Evolutionary conservation across 805 yeast genomes (phyloP).

Genomic region (Kodamaea sagamina): DNA sequence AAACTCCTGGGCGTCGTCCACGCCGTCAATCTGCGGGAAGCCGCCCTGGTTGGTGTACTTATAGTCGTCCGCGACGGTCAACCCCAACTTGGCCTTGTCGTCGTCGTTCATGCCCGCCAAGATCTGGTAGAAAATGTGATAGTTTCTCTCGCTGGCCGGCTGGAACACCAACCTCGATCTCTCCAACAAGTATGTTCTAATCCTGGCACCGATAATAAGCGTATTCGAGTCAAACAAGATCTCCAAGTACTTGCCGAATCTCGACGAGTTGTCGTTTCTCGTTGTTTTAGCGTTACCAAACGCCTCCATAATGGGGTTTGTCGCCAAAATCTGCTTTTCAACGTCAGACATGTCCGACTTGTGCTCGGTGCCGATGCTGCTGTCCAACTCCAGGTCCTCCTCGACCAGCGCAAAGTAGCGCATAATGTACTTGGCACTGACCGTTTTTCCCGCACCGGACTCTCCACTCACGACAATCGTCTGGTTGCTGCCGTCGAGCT

Average conservation of each 20-base stretch:
- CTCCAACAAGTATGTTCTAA: slow-evolving; percentile 89
- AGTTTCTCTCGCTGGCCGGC: slow-evolving; percentile 87
- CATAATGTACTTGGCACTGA: slow-evolving; percentile 95
- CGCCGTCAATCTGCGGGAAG: slow-evolving; percentile 63
- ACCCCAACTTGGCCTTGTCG: slow-evolving; percentile 57
- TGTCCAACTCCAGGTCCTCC: slow-evolving; percentile 37
- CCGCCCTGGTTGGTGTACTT: slow-evolving; percentile 91
- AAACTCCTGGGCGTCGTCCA: slow-evolving; percentile 83
- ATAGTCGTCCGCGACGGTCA: slow-evolving; percentile 67
- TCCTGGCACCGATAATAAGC: slow-evolving; percentile 89
- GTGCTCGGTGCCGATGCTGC: slow-evolving; percentile 36
- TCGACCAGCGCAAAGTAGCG: slow-evolving; percentile 96
- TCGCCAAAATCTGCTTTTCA: slow-evolving; percentile 92
- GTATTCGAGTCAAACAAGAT: slow-evolving; percentile 76
- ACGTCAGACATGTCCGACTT: slow-evolving; percentile 78
- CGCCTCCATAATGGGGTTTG: slow-evolving; percentile 96
- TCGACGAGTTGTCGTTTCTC: slow-evolving; percentile 94
- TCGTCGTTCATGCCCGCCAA: slow-evolving; percentile 67
- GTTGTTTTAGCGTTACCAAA: slow-evolving; percentile 98
- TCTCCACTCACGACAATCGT: slow-evolving; percentile 97
- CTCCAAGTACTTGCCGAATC: slow-evolving; percentile 95
- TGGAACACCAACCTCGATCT: slow-evolving; percentile 94
- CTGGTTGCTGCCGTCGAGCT: slow-evolving; percentile 79
- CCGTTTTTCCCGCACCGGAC: slow-evolving; percentile 98
- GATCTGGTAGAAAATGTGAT: slow-evolving; percentile 91